Base-by-base conservation (phyloP, 352 stramenopile genomes). In the Ophiocytium majus region DNA sequence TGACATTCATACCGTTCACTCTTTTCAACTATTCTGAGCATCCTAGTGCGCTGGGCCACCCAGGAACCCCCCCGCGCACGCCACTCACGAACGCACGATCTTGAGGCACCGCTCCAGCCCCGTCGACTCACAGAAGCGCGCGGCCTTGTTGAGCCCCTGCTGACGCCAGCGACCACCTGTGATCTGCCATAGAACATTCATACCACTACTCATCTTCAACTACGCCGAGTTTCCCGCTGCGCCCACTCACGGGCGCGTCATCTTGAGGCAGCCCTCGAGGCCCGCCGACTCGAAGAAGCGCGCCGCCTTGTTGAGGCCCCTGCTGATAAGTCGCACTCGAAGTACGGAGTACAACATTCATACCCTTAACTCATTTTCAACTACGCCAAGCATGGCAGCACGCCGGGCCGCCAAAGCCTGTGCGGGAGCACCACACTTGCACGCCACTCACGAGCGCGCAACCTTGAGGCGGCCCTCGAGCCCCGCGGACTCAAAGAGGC, bases 231-330 rank as follows among this genome's bases (percentile, higher is more conserved):
- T 14, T 14, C 43, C 5, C 43, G 14, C 14, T 14, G 43, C 43
- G 43, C 43, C 5, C 43, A 32, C 36, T 50, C 23, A 85, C 83
- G 66, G 85, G 79, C 9, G 75, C 74, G 83, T 78, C 23, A 87
- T 87, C 37, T 86, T 84, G 0, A 81, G 80, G 74, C 85, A 89
- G 0, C 82, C 81, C 23, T 89, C 85, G 19, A 97, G 85, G 19
- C 93, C 93, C 10, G 95, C 89, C 63, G 95, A 95, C 83, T 98
- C 94, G 76, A 98, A 98, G 83, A 95, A 93, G 79, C 98, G 98
- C n/a, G 94, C 88, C 0, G 93, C 93, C 76, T 97, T 98, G 74
- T 92, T 94, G 76, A 98, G 95, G 10, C 93, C 92, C 0, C 87
- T 80, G 88, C 91, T n/a, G n/a, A n/a, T n/a, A n/a, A n/a, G n/a